These are phyloP conservation scores for Davidsoniella neocaledoniae DNA, from an alignment of 2,329 filamentous ascomycete species.

Conservation along the genomic window DNA sequence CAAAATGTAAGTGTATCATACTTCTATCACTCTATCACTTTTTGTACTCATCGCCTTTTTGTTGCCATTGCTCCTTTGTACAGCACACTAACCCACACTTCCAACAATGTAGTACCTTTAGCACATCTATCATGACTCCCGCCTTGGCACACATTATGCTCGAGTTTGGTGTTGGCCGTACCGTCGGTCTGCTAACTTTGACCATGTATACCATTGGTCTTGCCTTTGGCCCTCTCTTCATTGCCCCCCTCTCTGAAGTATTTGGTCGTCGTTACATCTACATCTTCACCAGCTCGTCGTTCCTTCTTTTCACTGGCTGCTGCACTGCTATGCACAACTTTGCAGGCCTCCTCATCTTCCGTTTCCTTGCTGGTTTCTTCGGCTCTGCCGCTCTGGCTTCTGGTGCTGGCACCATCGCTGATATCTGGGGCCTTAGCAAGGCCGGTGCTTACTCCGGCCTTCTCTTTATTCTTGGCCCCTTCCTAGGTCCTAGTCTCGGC, in stretches of 20 bases:
- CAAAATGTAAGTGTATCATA: conserved; percentile 8
- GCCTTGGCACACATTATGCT: conserved; percentile 28
- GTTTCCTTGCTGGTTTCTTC: conserved; percentile 39
- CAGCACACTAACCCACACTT: background rate
- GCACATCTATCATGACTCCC: conserved; percentile 36
- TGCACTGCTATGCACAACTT: conserved; percentile 32
- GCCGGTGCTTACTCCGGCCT: conserved; percentile 24
- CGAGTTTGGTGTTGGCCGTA: conserved; percentile 37
- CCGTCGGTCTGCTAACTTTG: conserved; percentile 39
- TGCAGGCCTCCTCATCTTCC: conserved; percentile 31
- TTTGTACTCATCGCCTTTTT: background rate
- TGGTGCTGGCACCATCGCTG: conserved; percentile 31
- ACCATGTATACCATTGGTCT: conserved; percentile 44
- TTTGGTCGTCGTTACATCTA: conserved; percentile 39
- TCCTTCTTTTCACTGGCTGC: conserved; percentile 39
- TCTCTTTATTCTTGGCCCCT: conserved; percentile 33
- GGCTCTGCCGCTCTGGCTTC: conserved; percentile 32
- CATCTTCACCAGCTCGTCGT: conserved; percentile 28
- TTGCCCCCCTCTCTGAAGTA: conserved; percentile 41
- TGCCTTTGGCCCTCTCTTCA: conserved; percentile 40
- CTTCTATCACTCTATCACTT: background rate
- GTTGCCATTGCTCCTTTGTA: background rate
- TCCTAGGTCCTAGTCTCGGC: conserved; percentile 34
- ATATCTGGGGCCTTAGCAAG: conserved; percentile 20
- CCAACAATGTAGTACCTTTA: conserved; percentile 27